A percentile compares a stretch with the other conserved stretches of the same genome.
phyloP scores from a whole-genome alignment of 805 yeast species.

The Metschnikowia anglica region DNA sequence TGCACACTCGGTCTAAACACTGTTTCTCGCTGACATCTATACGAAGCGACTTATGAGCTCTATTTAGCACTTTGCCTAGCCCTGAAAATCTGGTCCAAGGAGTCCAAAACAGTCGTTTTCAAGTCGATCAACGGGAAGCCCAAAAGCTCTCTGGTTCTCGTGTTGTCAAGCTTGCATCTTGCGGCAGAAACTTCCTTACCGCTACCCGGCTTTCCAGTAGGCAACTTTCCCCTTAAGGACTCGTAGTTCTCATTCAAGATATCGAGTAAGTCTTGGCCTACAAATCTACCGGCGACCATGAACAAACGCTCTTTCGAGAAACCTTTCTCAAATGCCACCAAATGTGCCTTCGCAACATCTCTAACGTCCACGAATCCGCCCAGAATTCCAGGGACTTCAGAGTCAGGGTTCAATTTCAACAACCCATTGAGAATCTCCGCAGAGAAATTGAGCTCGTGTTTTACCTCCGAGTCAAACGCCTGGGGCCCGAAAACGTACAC shows the following conservation, averaged over 20 bases:
- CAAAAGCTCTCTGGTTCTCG: conserved; percentile 34
- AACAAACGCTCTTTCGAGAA: not conserved
- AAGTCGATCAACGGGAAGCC: conserved; percentile 40
- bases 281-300: not conserved
- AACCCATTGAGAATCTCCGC: not conserved
- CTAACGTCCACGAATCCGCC: not conserved
- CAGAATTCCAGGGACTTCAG: not conserved
- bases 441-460: not conserved
- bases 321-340: not conserved
- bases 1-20: not conserved
- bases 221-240: conserved; percentile 41
- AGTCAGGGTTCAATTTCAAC: not conserved
- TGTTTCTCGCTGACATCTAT: not conserved
- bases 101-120: conserved; percentile 40
- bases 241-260: conserved; percentile 23
- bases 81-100: conserved; percentile 37
- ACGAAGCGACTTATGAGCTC: not conserved
- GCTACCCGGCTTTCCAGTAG: conserved; percentile 41
- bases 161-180: conserved; percentile 29
- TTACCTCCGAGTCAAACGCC: not conserved
- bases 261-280: not conserved
- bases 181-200: conserved; percentile 18
- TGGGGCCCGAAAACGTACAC: not conserved
- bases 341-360: not conserved
- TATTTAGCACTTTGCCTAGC: not conserved